Conservation (phyloP, 2,329 filamentous ascomycete species). For the Conoideocrella luteorostrata region DNA sequence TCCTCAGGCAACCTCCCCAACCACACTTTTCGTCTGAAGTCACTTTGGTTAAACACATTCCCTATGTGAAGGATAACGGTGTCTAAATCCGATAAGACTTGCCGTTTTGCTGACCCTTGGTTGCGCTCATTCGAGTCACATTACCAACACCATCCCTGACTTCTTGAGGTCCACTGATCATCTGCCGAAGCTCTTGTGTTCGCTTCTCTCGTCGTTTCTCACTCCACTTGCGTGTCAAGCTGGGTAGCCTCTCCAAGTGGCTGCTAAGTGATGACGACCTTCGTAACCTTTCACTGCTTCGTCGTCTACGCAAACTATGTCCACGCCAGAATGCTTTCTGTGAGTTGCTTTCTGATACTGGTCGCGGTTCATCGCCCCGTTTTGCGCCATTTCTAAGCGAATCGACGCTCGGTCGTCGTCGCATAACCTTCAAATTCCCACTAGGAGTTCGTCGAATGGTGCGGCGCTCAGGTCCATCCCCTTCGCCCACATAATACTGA, state of each 20-base stretch:
- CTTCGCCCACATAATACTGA: constrained; percentile 23
- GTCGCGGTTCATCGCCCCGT: constrained; percentile 28
- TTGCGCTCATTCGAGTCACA: constrained; percentile 39
- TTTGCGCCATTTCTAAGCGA: constrained; percentile 26
- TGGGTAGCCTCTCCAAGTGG: constrained; percentile 45
- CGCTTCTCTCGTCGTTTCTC: constrained; percentile 54
- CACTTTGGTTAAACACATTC: too few relatives aligned
- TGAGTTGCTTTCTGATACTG: constrained; percentile 18
- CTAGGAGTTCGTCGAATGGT: constrained; percentile 54
- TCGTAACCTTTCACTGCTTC: constrained; percentile 18
- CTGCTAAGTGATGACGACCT: constrained; percentile 37
- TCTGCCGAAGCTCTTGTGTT: constrained; percentile 50
- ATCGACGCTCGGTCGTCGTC: constrained; percentile 42
- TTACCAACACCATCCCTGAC: constrained; percentile 54
- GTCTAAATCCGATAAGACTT: not conserved
- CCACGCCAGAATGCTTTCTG: constrained; percentile 25
- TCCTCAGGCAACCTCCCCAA: too few relatives aligned
- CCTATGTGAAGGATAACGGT: too few relatives aligned
- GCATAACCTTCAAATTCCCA: constrained; percentile 54
- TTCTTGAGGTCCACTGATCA: constrained; percentile 53
- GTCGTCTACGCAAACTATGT: constrained; percentile 20
- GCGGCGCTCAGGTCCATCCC: constrained; percentile 41
- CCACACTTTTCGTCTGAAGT: too few relatives aligned
- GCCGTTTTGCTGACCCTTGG: not conserved
- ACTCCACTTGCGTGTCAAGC: constrained; percentile 48